These are phyloP conservation scores for Pseudozyma sp. DNA, from an alignment of 1,284 basidiomycete species.

Conservation along the genomic window DNA sequence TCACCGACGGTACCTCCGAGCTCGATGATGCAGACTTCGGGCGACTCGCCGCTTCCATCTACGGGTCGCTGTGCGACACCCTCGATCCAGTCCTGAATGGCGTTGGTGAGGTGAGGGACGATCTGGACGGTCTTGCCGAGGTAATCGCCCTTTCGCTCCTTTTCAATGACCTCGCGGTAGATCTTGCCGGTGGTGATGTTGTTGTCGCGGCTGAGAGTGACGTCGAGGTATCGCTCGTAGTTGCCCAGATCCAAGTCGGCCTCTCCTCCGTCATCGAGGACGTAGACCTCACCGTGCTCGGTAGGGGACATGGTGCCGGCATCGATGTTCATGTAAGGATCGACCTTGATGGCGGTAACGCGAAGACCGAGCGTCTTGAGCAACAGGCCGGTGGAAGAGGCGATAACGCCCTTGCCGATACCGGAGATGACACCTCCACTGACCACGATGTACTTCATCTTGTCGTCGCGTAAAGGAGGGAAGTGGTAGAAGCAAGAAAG, in stretches of 20 bases:
- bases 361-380: slow-evolving; percentile 95
- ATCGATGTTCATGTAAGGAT: slow-evolving; percentile 99
- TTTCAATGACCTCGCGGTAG: slow-evolving; percentile 95
- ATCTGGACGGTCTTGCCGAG: slow-evolving; percentile 98
- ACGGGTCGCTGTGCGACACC: slow-evolving; percentile 92
- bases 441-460: slow-evolving; percentile 70
- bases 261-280: slow-evolving; percentile 97
- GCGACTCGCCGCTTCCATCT: slow-evolving; percentile 90
- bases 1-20: slow-evolving; percentile 95
- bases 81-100: slow-evolving; percentile 99
- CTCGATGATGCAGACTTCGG: slow-evolving; percentile 98
- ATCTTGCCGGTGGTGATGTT: slow-evolving; percentile 99
- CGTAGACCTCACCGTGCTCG: slow-evolving; percentile 98
- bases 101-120: slow-evolving; percentile 95
- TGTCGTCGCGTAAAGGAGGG: slow-evolving; percentile 7
- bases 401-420: slow-evolving; percentile 71
- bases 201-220: slow-evolving; percentile 92
- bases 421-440: slow-evolving; percentile 71
- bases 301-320: slow-evolving; percentile 99
- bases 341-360: slow-evolving; percentile 99
- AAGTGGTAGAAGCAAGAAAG: slow-evolving; percentile 6
- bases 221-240: slow-evolving; percentile 96
- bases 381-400: slow-evolving; percentile 94
- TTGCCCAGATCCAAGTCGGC: slow-evolving; percentile 98
- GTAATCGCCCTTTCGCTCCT: slow-evolving; percentile 96